Percentiles rank a stretch among this genome's conserved stretches.
Evolutionary conservation across 805 yeast genomes (phyloP).

Genomic region (Yarrowia keelungensis): DNA sequence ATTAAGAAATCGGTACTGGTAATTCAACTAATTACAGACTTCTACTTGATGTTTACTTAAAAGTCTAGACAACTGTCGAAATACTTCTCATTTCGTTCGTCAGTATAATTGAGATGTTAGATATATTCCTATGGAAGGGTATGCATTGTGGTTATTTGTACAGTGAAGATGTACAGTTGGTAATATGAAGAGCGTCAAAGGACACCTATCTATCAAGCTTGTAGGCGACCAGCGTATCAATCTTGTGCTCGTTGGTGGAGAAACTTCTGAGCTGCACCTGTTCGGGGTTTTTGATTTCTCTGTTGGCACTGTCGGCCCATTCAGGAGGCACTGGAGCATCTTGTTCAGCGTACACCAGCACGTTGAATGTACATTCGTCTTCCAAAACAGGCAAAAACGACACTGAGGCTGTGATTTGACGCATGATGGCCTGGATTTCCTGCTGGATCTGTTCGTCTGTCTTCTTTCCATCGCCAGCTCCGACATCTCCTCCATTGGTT

Average conservation of each 20-base stretch:
- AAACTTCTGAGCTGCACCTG: conserved; percentile 73
- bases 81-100: too few species aligned
- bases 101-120: not conserved
- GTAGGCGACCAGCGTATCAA: conserved; percentile 76
- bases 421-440: conserved; percentile 83
- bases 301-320: conserved; percentile 82
- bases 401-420: conserved; percentile 88
- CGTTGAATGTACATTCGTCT: conserved; percentile 76
- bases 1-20: too few species aligned
- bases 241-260: conserved; percentile 68
- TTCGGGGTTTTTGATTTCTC: conserved; percentile 65
- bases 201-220: conserved; percentile 46
- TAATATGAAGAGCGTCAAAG: too few species aligned
- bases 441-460: conserved; percentile 61
- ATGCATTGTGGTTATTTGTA: not conserved
- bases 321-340: conserved; percentile 72
- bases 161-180: too few species aligned
- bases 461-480: conserved; percentile 43
- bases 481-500: not conserved
- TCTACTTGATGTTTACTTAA: too few species aligned
- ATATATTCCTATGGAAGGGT: conserved; percentile 8
- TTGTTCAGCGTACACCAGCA: conserved; percentile 76
- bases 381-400: conserved; percentile 81
- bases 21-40: too few species aligned
- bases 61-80: too few species aligned